Base-by-base conservation (phyloP, 257 asterid species). In the Plantago elongata region DNA sequence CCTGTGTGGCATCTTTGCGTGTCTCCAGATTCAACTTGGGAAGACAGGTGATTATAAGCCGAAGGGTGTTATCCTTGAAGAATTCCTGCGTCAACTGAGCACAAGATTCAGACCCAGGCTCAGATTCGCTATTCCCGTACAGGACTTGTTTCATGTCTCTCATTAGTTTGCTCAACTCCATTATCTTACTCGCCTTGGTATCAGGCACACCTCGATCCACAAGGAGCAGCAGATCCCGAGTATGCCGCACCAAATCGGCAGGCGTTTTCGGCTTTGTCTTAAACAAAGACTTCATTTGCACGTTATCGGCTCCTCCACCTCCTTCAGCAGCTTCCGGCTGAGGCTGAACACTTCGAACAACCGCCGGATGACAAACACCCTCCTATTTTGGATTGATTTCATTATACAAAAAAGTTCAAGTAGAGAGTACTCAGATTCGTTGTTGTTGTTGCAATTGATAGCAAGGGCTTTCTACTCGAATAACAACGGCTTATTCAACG, bases 1-100 rank as follows among this genome's bases (percentile, higher is more conserved):
- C 96, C 74, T 87, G 97, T 3, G 97, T 87, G 49, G 95, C 99
- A 79, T 89, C 97, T 77, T 89, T 93, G 64, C 97, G 94, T 44
- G 96, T 72, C 99, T 87, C 97, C 52, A 90, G 71, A 62, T 57
- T 81, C 72, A 90, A 73, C 78, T 81, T 81, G 29, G 97, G 97
- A 60, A 90, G 95, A 70, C 89, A 87, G 61, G 60, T 57, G 54
- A 90, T 87, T 51, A 90, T 47, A 38, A 85, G 77, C 15, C 97
- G 87, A 27, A 87, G 79, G 10, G 95, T 81, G 72, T 90, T 79
- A 78, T 90, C 97, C 65, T 73, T 82, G 72, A 90, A 87, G 75
- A 90, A 85, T 79, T 90, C 97, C 65, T 78, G 89, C 1, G 97
- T 90, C 82, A 90, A 69, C 69, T 86, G 97, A 30, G 83, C 67